Percentiles rank a stretch among this genome's conserved stretches.
phyloP scores from a whole-genome alignment of 352 stramenopile species.

The Phytophthora macrochlamydospora region DNA sequence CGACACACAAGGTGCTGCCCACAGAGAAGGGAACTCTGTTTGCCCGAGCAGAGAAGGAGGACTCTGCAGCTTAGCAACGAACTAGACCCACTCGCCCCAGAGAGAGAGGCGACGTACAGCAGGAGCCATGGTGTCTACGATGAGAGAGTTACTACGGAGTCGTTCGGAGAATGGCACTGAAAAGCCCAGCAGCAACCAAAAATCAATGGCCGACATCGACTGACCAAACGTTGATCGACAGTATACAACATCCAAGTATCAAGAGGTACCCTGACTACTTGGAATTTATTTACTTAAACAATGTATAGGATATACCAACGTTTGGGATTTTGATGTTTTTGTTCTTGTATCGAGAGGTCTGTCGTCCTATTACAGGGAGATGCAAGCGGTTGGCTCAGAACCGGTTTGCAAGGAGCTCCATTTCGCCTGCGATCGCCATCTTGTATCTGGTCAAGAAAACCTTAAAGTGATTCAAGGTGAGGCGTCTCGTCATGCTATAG shows the following conservation, averaged over 20 bases:
- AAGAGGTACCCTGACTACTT: neutral
- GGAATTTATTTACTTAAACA: too few species aligned
- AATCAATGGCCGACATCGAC: conserved; percentile 40
- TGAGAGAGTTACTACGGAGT: conserved; percentile 32
- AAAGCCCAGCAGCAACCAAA: neutral
- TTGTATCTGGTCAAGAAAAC: conserved; percentile 89
- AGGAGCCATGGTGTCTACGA: conserved; percentile 53
- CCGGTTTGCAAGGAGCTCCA: conserved; percentile 4
- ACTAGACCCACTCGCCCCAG: conserved; percentile 37
- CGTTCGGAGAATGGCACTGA: conserved; percentile 43
- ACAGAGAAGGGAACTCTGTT: conserved; percentile 92
- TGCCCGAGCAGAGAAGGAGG: conserved; percentile 85
- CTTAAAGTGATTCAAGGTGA: conserved; percentile 94
- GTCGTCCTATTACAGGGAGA: conserved; percentile 28
- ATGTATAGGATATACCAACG: neutral
- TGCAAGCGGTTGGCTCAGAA: conserved; percentile 49
- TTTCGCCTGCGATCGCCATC: conserved; percentile 46
- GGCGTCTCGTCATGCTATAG: too few species aligned
- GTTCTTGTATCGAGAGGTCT: conserved; percentile 52
- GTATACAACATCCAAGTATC: neutral
- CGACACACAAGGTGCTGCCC: conserved; percentile 32
- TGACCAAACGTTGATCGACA: neutral
- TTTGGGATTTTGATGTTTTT: conserved; percentile 10
- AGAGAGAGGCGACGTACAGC: conserved; percentile 42
- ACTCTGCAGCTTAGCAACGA: conserved; percentile 89